These are phyloP conservation scores for Coleophoma eucalyptorum DNA, from an alignment of 2,329 filamentous ascomycete species.

Conservation along the genomic window DNA sequence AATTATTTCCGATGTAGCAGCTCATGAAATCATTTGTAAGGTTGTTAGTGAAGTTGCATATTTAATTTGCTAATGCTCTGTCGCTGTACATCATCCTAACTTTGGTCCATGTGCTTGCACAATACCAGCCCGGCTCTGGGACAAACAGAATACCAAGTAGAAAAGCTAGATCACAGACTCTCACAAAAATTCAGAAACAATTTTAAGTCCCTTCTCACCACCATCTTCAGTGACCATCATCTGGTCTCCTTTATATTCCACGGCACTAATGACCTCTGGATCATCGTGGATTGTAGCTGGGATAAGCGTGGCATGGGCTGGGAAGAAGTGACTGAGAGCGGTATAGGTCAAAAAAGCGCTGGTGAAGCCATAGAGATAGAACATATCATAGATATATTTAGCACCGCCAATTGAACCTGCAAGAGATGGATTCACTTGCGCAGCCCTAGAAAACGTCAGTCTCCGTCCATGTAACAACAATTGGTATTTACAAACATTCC, in stretches of 20 bases:
- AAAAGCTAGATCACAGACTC: neutral
- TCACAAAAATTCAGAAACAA: neutral
- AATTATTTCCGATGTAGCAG: too few relatives aligned
- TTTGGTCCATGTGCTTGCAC: too few relatives aligned
- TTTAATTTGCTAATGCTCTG: too few relatives aligned
- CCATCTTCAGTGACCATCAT: neutral
- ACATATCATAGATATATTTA: constrained; percentile 30
- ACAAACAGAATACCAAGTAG: neutral
- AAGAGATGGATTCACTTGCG: constrained; percentile 14
- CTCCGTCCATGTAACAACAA: neutral
- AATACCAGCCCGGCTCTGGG: too few relatives aligned
- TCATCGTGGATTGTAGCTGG: constrained; percentile 27
- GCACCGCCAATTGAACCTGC: constrained; percentile 22
- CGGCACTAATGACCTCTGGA: constrained; percentile 6
- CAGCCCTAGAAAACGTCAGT: constrained; percentile 8
- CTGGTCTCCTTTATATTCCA: neutral
- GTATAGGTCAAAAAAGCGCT: constrained; percentile 29
- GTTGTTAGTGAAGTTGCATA: too few relatives aligned
- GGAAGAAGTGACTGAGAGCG: constrained; percentile 27
- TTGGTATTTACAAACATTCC: constrained; percentile 9
- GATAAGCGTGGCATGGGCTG: constrained; percentile 26
- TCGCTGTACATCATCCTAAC: too few relatives aligned
- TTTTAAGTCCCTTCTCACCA: neutral
- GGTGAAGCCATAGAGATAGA: constrained; percentile 33
- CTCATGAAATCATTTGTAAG: too few relatives aligned